Conservation (phyloP, 192 early-diverging fungal genomes). For the Coemansia sp. region DNA sequence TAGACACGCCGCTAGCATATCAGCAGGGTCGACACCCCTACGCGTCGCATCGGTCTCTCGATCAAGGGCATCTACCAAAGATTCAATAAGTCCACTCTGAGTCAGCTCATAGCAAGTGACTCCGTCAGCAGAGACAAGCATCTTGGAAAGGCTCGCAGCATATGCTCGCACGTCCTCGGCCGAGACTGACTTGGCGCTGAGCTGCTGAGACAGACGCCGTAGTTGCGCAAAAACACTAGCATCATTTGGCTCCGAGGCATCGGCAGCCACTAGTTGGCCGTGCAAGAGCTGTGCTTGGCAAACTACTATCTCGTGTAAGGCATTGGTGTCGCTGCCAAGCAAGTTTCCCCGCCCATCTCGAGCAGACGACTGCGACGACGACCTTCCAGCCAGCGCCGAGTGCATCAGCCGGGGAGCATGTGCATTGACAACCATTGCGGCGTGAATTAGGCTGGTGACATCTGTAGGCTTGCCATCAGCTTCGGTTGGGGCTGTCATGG, state of each 20-base stretch:
- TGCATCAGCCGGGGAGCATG: background rate
- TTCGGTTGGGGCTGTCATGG: background rate
- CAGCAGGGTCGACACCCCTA: constrained; percentile 19
- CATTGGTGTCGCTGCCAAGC: background rate
- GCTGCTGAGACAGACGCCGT: constrained; percentile 6
- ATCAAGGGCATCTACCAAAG: constrained; percentile 30
- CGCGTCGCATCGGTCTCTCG: background rate
- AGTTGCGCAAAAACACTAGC: background rate
- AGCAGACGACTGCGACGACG: background rate
- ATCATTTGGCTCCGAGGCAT: background rate
- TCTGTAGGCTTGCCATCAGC: background rate
- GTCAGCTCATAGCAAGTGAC: constrained; percentile 79
- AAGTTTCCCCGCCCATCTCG: background rate
- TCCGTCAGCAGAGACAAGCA: constrained; percentile 32
- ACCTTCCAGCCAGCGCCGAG: background rate
- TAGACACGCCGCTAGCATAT: background rate
- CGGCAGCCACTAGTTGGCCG: background rate
- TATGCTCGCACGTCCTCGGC: background rate
- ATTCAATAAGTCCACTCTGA: constrained; percentile 69
- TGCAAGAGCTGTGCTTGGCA: constrained; percentile 20
- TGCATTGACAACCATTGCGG: background rate
- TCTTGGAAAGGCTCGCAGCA: background rate
- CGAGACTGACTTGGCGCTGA: background rate
- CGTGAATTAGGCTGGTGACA: background rate
- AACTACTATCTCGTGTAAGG: background rate